These are phyloP conservation scores for Cryoendolithus antarcticus DNA, from an alignment of 2,329 filamentous ascomycete genomes.

Conservation along the genomic window DNA sequence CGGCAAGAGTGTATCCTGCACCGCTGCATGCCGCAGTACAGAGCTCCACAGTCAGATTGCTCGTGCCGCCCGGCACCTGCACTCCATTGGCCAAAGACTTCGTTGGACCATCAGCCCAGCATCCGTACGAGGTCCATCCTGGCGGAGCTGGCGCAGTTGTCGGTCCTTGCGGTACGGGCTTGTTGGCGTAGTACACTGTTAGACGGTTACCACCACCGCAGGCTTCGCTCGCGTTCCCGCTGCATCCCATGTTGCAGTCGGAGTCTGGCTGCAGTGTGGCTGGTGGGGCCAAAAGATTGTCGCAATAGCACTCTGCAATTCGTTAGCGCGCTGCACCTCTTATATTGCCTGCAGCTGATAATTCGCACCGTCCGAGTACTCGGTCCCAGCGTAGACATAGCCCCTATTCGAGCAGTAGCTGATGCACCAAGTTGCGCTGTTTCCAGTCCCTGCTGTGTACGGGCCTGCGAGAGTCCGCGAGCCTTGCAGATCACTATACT, in stretches of 20 bases:
- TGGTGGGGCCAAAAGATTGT: constrained; percentile 12
- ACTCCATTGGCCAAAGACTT: constrained; percentile 11
- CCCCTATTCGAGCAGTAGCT: constrained; percentile 10
- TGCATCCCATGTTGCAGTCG: constrained; percentile 18
- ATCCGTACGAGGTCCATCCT: constrained; percentile 20
- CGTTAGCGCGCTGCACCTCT: constrained; percentile 2
- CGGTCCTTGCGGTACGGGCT: constrained; percentile 9
- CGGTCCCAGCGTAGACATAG: constrained; percentile 16
- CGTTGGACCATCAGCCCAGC: constrained; percentile 17
- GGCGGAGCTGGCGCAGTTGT: constrained; percentile 10
- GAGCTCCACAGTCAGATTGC: constrained; percentile 15
- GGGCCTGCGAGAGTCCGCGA: constrained; percentile 8
- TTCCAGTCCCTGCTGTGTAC: constrained; percentile 3
- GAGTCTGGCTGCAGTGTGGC: constrained; percentile 11
- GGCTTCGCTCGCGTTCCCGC: constrained; percentile 17
- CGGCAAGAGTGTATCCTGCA: constrained; percentile 20
- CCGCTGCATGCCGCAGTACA: constrained; percentile 17
- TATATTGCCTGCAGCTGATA: no score
- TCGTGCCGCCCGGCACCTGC: constrained; percentile 11
- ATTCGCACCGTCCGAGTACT: constrained; percentile 8
- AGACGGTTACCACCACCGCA: constrained; percentile 17
- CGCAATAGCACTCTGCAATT: constrained; percentile 12
- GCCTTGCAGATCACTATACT: constrained; percentile 9
- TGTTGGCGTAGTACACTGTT: constrained; percentile 15
- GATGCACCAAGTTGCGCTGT: constrained; percentile 13